Base-by-base conservation (phyloP, 768 basidiomycete genomes). In the Lactarius sanguifluus region DNA sequence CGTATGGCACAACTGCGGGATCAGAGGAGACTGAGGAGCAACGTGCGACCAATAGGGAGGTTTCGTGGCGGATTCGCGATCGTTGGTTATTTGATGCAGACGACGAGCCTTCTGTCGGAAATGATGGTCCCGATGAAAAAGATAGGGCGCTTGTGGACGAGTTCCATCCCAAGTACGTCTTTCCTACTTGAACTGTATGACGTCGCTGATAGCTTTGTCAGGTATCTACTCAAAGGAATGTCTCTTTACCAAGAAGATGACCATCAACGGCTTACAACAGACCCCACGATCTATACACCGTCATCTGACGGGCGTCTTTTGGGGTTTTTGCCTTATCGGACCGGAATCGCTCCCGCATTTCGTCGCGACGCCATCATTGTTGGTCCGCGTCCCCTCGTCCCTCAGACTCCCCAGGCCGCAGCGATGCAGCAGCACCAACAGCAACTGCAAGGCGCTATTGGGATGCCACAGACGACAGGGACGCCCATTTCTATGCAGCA, bases 101-200 rank as follows among this genome's bases (percentile, higher is more conserved):
- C 63, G 89, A 91, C 67, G 76, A 71, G 7, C 85, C 87, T 16
- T 75, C 82, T 0, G 76, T 81, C 65, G 86, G 82, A 5, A 81
- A 85, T 3, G 81, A 82, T 57, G 87, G 88, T 13, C 66, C 81
- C 5, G 90, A 92, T 18, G 91, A 91, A 72, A 84, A 87, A 57
- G 85, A 88, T 64, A 81, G 91, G 9, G 74, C 83, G 0, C 76
- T 92, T n/a, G 73, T 92, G 9, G 90, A 93, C 69, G 91, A 92
- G 65, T 90, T 82, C 69, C 82, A 85, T 57, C 74, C 84, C 7
- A 81, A 83, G 85, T 81, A 45, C 76, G 73, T 70, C 5, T 43
- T 20, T 18, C 3, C 52, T 40, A 43, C 8, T 18, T 45, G 9
- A 15, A 18, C 16, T 28, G 1, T 25, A 15, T 43, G 47, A 25